A percentile compares a stretch with the other conserved stretches of the same genome.
These are phyloP conservation scores for Hortaea werneckii DNA, from an alignment of 2,329 filamentous ascomycete genomes.

Conservation along the genomic window DNA sequence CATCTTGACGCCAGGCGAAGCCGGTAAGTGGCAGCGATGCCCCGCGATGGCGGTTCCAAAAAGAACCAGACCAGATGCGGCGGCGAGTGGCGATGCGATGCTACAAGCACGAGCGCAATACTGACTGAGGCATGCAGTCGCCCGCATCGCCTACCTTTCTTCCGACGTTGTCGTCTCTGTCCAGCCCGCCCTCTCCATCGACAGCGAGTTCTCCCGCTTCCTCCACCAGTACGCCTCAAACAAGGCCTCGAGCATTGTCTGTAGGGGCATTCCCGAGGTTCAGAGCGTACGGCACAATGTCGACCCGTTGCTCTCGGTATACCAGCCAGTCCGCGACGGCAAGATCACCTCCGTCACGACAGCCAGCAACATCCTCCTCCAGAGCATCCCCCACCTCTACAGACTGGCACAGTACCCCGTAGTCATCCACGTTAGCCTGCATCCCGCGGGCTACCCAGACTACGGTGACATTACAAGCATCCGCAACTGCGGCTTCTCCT, in stretches of 20 bases:
- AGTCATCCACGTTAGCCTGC: slow-evolving; percentile 83
- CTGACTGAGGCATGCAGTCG: slow-evolving; percentile 51
- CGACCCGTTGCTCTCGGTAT: slow-evolving; percentile 87
- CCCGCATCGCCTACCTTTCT: slow-evolving; percentile 86
- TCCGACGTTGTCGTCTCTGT: slow-evolving; percentile 94
- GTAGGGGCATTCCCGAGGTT: slow-evolving; percentile 66
- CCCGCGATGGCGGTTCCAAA: neutral
- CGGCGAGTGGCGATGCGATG: neutral
- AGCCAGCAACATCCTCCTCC: slow-evolving; percentile 71
- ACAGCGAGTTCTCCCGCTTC: slow-evolving; percentile 77
- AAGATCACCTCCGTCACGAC: slow-evolving; percentile 85
- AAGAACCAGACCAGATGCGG: neutral
- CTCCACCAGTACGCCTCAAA: slow-evolving; percentile 61
- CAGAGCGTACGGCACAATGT: slow-evolving; percentile 75
- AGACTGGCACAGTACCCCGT: slow-evolving; percentile 87
- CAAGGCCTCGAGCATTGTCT: slow-evolving; percentile 60
- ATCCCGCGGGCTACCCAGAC: slow-evolving; percentile 71
- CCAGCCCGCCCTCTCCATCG: slow-evolving; percentile 69
- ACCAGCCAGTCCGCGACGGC: slow-evolving; percentile 71
- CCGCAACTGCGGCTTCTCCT: slow-evolving; percentile 89
- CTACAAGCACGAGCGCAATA: slow-evolving; percentile 4
- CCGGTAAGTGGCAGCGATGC: slow-evolving; percentile 18
- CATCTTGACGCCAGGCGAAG: slow-evolving; percentile 24
- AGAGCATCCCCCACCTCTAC: slow-evolving; percentile 88
- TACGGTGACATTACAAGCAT: slow-evolving; percentile 94